A percentile compares a stretch with the other conserved stretches of the same genome.
phyloP scores from a whole-genome alignment of 2,329 filamentous ascomycete species.

The Colletotrichum costaricense region DNA sequence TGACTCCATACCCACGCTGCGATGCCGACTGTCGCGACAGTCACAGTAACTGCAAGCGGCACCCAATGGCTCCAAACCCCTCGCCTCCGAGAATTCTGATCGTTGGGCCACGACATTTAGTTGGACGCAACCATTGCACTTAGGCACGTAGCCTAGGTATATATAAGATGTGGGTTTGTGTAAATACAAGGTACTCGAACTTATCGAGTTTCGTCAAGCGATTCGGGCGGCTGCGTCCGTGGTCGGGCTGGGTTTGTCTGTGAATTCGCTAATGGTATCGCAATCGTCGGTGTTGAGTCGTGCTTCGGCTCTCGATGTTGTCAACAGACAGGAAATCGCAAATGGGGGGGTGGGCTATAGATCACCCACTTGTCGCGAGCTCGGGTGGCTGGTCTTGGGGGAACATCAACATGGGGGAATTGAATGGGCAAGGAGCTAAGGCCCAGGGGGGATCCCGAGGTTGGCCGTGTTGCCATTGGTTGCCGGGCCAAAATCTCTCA shows the following conservation, averaged over 20 bases:
- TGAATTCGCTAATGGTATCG: not conserved
- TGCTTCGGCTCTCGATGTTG: not conserved
- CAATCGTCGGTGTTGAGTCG: not conserved
- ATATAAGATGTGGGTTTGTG: not conserved
- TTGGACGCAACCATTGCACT: conserved; percentile 37
- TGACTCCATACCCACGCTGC: conserved; percentile 96
- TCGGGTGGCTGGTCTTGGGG: conserved; percentile 35
- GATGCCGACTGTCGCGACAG: conserved; percentile 85
- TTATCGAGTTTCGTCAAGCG: not conserved
- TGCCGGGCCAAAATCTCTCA: conserved; percentile 30
- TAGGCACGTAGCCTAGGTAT: conserved; percentile 23
- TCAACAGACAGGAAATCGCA: conserved; percentile 9
- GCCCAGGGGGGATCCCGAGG: conserved; percentile 36
- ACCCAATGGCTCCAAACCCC: conserved; percentile 86
- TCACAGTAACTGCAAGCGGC: conserved; percentile 86
- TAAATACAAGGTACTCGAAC: not conserved
- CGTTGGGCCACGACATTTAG: conserved; percentile 72
- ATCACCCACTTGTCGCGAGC: conserved; percentile 32
- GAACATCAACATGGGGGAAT: conserved; percentile 32
- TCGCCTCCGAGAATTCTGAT: conserved; percentile 68
- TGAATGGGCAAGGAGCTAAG: conserved; percentile 17
- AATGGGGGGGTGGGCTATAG: conserved; percentile 13
- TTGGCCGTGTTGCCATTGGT: conserved; percentile 37
- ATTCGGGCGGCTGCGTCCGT: not conserved
- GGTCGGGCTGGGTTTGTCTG: not conserved